A percentile compares a stretch with the other conserved stretches of the same genome.
phyloP scores from a whole-genome alignment of 2,329 filamentous ascomycete genomes.

The Ascomycota sp. region DNA sequence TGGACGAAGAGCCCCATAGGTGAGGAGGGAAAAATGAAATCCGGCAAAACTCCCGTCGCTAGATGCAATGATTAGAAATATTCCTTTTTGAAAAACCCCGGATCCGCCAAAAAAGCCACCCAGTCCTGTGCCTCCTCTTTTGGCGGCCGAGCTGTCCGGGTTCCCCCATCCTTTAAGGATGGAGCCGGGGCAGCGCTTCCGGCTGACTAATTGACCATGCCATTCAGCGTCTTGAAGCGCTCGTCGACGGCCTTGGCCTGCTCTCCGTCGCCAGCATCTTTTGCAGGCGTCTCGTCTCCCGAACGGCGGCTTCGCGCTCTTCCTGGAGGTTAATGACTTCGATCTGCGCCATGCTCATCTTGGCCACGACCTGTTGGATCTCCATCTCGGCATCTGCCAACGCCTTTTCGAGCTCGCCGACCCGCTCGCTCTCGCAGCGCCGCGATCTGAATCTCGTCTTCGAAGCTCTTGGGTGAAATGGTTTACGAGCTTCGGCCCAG shows the following conservation, averaged over 20 bases:
- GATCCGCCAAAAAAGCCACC: too few relatives aligned
- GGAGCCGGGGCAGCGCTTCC: neutral
- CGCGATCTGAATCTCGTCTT: slow-evolving; percentile 54
- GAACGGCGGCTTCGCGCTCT: slow-evolving; percentile 53
- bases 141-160: neutral
- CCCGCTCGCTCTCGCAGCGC: slow-evolving; percentile 56
- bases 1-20: neutral
- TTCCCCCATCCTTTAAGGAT: neutral
- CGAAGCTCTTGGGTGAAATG: slow-evolving; percentile 43
- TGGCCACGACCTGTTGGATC: slow-evolving; percentile 63
- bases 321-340: slow-evolving; percentile 65
- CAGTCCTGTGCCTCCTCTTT: neutral
- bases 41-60: slow-evolving; percentile 16
- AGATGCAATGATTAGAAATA: slow-evolving; percentile 11
- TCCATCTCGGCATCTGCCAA: slow-evolving; percentile 38
- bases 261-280: too few relatives aligned
- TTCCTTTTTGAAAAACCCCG: neutral
- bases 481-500: slow-evolving; percentile 19
- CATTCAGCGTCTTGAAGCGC: slow-evolving; percentile 15
- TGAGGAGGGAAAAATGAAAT: neutral
- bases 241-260: too few relatives aligned
- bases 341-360: slow-evolving; percentile 66
- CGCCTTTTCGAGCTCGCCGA: slow-evolving; percentile 70
- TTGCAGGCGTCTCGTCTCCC: slow-evolving; percentile 50
- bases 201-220: slow-evolving; percentile 1